A percentile compares a stretch with the other conserved stretches of the same genome.
Conservation (phyloP, 2,329 filamentous ascomycete genomes). For the Calonectria henricotiae region DNA sequence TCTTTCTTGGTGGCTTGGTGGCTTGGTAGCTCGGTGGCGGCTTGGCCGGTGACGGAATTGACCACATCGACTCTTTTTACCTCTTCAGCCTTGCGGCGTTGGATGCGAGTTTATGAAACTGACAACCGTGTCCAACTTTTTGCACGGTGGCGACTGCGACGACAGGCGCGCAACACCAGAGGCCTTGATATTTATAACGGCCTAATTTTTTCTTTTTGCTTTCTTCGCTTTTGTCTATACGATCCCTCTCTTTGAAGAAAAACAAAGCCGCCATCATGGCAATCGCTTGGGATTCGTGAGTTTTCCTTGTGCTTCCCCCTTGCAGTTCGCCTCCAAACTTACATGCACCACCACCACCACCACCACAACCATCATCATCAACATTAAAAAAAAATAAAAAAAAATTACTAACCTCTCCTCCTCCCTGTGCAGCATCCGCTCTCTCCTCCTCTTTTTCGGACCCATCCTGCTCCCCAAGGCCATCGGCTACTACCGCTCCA, state of each 20-base stretch:
- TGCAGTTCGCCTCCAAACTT: neutral
- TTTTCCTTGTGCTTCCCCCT: slow-evolving; percentile 3
- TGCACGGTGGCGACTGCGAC: neutral
- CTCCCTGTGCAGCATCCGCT: slow-evolving; percentile 64
- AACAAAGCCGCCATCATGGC: slow-evolving; percentile 47
- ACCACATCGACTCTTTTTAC: slow-evolving; percentile 14
- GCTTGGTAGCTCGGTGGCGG: slow-evolving; percentile 16
- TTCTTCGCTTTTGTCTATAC: neutral
- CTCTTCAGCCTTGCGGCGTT: slow-evolving; percentile 33
- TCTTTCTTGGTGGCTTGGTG: too few relatives aligned
- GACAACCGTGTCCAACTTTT: slow-evolving; percentile 36
- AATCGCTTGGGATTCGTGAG: slow-evolving; percentile 54
- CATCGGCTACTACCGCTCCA: slow-evolving; percentile 76
- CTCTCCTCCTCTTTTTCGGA: slow-evolving; percentile 76
- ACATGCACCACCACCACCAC: neutral
- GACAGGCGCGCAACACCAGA: neutral
- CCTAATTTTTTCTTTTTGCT: neutral
- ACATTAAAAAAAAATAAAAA: neutral
- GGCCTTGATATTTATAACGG: neutral
- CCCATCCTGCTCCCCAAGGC: slow-evolving; percentile 80
- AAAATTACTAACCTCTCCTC: neutral
- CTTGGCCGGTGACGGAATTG: slow-evolving; percentile 30
- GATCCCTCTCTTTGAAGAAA: neutral
- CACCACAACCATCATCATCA: slow-evolving; percentile 9
- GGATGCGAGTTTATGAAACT: slow-evolving; percentile 1